Evolutionary conservation across 345 rosid genomes (phyloP).

Genomic region (Combretum micranthum): DNA sequence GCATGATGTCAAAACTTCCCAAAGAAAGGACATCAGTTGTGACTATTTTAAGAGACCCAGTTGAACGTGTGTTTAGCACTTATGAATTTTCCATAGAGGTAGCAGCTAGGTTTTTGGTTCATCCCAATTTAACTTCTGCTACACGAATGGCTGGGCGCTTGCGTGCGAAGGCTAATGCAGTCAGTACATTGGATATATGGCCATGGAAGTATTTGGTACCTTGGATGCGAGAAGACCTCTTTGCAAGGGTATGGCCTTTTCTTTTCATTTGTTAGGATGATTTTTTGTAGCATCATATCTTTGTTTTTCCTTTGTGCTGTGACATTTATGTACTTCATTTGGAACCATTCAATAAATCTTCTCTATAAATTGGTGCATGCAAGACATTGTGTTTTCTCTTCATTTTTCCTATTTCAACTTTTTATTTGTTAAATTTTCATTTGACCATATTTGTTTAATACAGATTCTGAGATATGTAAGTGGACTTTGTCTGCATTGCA

Average conservation of each 20-base stretch:
- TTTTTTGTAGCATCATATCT: neutral
- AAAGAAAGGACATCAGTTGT: conserved; percentile 75
- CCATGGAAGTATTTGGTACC: conserved; percentile 98
- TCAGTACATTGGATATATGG: conserved; percentile 96
- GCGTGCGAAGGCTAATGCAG: conserved; percentile 49
- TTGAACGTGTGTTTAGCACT: conserved; percentile 82
- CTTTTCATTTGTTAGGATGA: neutral
- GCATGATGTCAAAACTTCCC: conserved; percentile 82
- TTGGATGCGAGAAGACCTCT: conserved; percentile 97
- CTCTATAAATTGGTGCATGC: neutral
- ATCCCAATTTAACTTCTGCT: conserved; percentile 86
- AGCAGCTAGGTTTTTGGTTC: conserved; percentile 94
- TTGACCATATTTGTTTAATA: no score
- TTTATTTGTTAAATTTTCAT: no score
- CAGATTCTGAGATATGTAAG: no score
- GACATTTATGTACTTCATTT: no score
- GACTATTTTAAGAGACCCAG: conserved; percentile 85
- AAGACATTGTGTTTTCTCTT: neutral
- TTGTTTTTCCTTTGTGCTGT: neutral
- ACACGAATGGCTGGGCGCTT: conserved; percentile 53
- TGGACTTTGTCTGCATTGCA: no score
- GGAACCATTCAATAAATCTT: no score
- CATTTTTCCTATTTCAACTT: no score
- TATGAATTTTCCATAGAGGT: conserved; percentile 96
- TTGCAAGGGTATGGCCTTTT: conserved; percentile 60